A percentile compares a stretch with the other conserved stretches of the same genome.
Evolutionary conservation across 2,329 filamentous ascomycete species (phyloP).

Genomic region (Sarocladium oryzae): DNA sequence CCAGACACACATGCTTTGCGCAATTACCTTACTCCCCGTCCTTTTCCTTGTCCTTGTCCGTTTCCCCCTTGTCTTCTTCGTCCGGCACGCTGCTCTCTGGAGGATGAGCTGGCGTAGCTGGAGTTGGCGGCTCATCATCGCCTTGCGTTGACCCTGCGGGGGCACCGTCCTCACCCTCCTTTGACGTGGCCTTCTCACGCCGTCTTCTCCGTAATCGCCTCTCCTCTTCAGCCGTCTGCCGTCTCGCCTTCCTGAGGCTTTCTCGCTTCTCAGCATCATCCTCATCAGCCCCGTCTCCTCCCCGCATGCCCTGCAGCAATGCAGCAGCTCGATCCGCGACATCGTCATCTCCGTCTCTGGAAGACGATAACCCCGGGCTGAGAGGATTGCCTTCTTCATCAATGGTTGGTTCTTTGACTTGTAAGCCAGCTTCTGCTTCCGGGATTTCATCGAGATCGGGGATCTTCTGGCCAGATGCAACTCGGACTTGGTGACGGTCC

Average conservation of each 20-base stretch:
- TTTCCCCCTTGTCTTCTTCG: not conserved
- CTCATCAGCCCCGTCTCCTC: constrained; percentile 54
- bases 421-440: constrained; percentile 41
- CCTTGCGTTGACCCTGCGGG: constrained; percentile 18
- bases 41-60: constrained; percentile 14
- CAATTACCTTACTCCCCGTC: constrained; percentile 12
- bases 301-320: constrained; percentile 76
- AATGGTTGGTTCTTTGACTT: constrained; percentile 27
- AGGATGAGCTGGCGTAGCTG: constrained; percentile 10
- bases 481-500: constrained; percentile 81
- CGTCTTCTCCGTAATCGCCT: constrained; percentile 60
- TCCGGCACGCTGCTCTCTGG: constrained; percentile 8
- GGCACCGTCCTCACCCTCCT: constrained; percentile 21
- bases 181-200: constrained; percentile 50
- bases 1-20: constrained; percentile 8
- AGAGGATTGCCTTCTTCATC: constrained; percentile 45
- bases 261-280: constrained; percentile 47
- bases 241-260: constrained; percentile 51
- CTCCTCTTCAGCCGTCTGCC: constrained; percentile 77
- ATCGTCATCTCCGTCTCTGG: constrained; percentile 54
- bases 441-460: constrained; percentile 60
- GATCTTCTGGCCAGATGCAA: constrained; percentile 85
- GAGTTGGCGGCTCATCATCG: constrained; percentile 11
- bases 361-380: constrained; percentile 43
- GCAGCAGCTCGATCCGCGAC: constrained; percentile 79